These are phyloP conservation scores for Naganishia friedmannii DNA, from an alignment of 768 basidiomycete species.

Conservation along the genomic window DNA sequence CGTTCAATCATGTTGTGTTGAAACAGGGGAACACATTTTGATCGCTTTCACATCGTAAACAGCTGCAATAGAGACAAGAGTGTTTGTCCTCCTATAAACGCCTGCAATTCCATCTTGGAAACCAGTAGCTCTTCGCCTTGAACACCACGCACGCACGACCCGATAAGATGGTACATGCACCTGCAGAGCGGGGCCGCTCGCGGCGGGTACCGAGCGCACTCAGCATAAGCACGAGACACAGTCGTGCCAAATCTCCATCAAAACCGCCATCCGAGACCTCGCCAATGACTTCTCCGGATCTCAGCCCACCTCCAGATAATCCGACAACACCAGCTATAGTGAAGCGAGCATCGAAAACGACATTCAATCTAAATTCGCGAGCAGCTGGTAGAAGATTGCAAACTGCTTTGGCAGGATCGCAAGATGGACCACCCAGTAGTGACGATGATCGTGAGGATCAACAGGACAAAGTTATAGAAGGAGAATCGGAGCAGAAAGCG, in stretches of 20 bases:
- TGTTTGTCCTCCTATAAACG: background rate
- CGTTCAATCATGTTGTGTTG: no score
- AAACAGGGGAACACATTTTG: no score
- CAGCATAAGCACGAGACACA: conserved; percentile 5
- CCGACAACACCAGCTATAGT: conserved; percentile 23
- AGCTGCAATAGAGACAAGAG: background rate
- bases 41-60: conserved; percentile 4
- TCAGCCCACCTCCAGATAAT: conserved; percentile 19
- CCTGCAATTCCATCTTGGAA: background rate
- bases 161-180: background rate
- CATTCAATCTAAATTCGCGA: background rate
- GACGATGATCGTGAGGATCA: background rate
- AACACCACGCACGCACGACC: background rate
- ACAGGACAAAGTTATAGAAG: background rate
- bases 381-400: background rate
- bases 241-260: conserved; percentile 7
- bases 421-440: background rate
- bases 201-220: background rate
- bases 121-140: background rate
- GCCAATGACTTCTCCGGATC: conserved; percentile 11
- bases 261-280: conserved; percentile 4
- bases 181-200: background rate
- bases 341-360: background rate
- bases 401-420: conserved; percentile 5
- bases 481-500: background rate